These are phyloP conservation scores for Diospyros kaki DNA, from an alignment of 148 eudicot species.

Conservation along the genomic window DNA sequence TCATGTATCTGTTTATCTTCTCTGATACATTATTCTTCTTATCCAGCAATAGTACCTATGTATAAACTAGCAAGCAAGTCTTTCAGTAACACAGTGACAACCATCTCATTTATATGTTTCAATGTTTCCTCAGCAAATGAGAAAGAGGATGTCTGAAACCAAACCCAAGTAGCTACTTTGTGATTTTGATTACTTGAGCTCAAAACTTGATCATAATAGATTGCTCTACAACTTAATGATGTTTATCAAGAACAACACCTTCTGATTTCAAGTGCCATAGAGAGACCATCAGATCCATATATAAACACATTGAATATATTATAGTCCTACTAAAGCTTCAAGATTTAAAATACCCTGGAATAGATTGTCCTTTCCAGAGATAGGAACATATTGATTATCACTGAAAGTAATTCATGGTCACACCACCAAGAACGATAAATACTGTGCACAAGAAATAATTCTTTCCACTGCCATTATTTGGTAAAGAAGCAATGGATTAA, in stretches of 20 bases:
- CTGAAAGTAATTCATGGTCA: not conserved
- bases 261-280: too few species aligned
- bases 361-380: not conserved
- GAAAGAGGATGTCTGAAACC: not conserved
- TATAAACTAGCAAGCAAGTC: not conserved
- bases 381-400: not conserved
- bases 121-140: not conserved
- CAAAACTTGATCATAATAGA: not conserved
- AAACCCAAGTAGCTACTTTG: not conserved
- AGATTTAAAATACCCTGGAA: not conserved
- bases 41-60: not conserved
- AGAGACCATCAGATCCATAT: too few species aligned
- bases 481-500: constrained; percentile 1
- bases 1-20: not conserved
- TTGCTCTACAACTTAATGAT: not conserved
- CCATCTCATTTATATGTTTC: not conserved
- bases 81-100: not conserved
- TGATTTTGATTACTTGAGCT: not conserved
- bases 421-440: not conserved
- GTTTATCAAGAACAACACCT: not conserved
- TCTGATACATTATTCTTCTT: not conserved
- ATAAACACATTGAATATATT: too few species aligned
- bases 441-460: not conserved
- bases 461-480: not conserved
- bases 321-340: too few species aligned